Evolutionary conservation across 441 rosid species (phyloP).

Genomic region (Corymbia citriodora): DNA sequence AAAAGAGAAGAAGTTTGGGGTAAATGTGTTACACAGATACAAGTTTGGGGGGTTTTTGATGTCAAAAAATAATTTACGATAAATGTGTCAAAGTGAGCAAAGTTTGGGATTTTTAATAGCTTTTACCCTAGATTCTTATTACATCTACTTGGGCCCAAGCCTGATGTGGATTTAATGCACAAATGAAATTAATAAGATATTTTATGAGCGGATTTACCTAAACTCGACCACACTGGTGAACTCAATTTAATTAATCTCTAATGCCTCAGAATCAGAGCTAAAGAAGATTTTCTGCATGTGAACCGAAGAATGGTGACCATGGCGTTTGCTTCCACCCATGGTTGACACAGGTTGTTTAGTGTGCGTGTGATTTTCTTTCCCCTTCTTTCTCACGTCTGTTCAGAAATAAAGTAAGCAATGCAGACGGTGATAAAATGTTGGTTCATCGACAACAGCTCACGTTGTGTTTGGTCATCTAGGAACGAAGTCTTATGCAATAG

Average conservation of each 20-base stretch:
- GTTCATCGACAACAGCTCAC: too few relatives aligned
- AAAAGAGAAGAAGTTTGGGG: too few relatives aligned
- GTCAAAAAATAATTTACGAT: too few relatives aligned
- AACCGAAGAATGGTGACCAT: background rate
- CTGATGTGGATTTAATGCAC: background rate
- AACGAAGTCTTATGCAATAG: too few relatives aligned
- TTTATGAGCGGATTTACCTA: background rate
- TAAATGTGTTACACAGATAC: too few relatives aligned
- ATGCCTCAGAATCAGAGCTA: background rate
- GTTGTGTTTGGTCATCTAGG: too few relatives aligned
- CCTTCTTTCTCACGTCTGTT: background rate
- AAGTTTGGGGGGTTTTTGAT: too few relatives aligned
- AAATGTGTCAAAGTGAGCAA: too few relatives aligned
- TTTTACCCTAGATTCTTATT: too few relatives aligned
- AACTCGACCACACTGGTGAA: background rate
- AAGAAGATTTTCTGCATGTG: background rate
- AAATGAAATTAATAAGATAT: background rate
- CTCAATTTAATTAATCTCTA: background rate
- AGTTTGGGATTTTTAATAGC: too few relatives aligned
- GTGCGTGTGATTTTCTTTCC: background rate
- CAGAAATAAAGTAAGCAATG: too few relatives aligned
- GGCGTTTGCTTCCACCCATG: background rate
- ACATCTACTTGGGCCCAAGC: background rate
- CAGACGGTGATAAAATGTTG: too few relatives aligned
- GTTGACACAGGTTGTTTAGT: background rate